Conservation (phyloP, 2,329 filamentous ascomycete genomes). For the Achaetomium macrosporum region DNA sequence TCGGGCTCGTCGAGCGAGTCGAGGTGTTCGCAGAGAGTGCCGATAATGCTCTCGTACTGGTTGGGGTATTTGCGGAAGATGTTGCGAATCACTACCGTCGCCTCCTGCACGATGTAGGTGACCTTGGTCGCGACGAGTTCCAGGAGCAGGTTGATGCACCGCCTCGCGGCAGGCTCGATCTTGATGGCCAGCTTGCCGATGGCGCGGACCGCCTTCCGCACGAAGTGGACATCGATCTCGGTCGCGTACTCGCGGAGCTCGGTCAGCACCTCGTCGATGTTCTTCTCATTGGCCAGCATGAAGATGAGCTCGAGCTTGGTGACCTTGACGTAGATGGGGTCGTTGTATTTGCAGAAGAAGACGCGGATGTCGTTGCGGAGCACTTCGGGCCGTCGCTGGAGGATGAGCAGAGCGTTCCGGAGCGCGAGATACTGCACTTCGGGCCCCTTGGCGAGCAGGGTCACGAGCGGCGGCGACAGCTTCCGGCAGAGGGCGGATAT, state of each 20-base stretch:
- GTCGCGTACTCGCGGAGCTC: conserved; percentile 95
- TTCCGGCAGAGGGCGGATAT: conserved; percentile 84
- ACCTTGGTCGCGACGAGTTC: conserved; percentile 97
- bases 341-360: conserved; percentile 99
- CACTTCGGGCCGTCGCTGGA: conserved; percentile 89
- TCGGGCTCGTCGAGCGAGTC: conserved; percentile 96
- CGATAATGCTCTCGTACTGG: conserved; percentile 96
- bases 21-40: conserved; percentile 89
- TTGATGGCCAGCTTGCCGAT: conserved; percentile 99
- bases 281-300: conserved; percentile 93
- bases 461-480: conserved; percentile 89
- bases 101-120: conserved; percentile 97
- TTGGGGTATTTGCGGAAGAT: conserved; percentile 99
- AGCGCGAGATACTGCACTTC: conserved; percentile 98
- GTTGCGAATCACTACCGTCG: conserved; percentile 96
- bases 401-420: conserved; percentile 85
- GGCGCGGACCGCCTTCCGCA: conserved; percentile 92
- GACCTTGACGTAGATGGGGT: conserved; percentile 98
- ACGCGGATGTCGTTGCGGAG: conserved; percentile 94
- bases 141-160: conserved; percentile 87
- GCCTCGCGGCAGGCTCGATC: conserved; percentile 85
- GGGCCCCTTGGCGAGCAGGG: conserved; percentile 87
- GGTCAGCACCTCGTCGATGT: conserved; percentile 91
- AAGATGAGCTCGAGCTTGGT: conserved; percentile 98
- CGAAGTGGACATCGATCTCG: conserved; percentile 98